Percentiles rank a stretch among this genome's conserved stretches.
phyloP scores from a whole-genome alignment of 2,329 filamentous ascomycete genomes.

The Xylaria sp. region DNA sequence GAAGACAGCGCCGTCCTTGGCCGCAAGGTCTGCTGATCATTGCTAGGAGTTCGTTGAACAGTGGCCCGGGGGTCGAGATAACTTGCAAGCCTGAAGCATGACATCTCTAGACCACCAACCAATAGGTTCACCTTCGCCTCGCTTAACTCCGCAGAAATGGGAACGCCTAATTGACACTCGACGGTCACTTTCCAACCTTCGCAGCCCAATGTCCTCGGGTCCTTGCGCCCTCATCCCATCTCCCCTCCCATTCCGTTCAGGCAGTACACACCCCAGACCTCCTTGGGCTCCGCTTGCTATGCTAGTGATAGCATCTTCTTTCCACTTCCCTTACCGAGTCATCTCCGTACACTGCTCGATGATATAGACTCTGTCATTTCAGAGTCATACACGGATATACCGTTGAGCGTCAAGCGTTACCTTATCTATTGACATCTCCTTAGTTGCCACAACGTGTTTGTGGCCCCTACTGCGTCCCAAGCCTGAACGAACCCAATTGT shows the following conservation, averaged over 20 bases:
- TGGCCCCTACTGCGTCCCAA: not conserved
- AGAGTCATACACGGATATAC: not conserved
- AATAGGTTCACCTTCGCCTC: not conserved
- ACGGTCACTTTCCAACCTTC: not conserved
- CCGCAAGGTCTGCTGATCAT: not conserved
- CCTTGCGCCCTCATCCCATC: not conserved
- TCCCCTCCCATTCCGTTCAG: not conserved
- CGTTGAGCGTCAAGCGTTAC: not conserved
- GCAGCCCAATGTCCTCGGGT: not conserved
- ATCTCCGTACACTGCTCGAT: not conserved
- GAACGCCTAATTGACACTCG: no score
- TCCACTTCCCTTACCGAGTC: not conserved
- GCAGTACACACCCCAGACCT: not conserved
- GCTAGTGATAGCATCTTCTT: not conserved
- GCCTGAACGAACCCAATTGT: not conserved
- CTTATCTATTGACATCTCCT: not conserved
- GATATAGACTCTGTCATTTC: not conserved
- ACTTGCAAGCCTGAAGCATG: not conserved
- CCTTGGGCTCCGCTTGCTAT: not conserved
- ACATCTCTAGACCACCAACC: not conserved
- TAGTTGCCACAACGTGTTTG: not conserved
- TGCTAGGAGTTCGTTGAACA: not conserved
- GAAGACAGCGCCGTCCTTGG: not conserved
- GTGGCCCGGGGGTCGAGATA: not conserved
- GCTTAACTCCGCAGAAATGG: not conserved